Conservation (phyloP, 2,329 filamentous ascomycete species). For the Pseudogymnoascus sp. region DNA sequence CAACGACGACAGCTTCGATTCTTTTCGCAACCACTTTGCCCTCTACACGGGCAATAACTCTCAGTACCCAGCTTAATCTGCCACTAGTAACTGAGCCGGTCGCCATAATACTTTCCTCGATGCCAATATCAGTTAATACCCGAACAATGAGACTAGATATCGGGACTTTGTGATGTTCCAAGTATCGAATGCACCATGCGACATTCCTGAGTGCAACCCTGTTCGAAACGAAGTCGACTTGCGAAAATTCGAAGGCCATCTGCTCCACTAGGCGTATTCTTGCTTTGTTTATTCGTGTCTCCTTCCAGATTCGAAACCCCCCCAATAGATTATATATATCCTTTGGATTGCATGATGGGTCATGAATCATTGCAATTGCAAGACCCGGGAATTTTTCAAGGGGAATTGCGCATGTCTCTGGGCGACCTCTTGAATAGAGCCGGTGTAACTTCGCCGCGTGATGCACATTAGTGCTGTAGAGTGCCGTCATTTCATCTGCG, state of each 20-base stretch:
- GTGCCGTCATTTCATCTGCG: constrained; percentile 1
- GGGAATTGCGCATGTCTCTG: background rate
- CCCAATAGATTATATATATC: constrained; percentile 3
- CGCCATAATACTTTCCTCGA: constrained; percentile 19
- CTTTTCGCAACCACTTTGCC: constrained; percentile 12
- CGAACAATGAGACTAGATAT: constrained; percentile 18
- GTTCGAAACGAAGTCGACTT: constrained; percentile 10
- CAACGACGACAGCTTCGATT: background rate
- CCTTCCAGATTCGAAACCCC: constrained; percentile 3
- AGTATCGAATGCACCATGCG: constrained; percentile 20
- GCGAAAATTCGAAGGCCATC: constrained; percentile 25
- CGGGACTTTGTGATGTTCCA: constrained; percentile 18
- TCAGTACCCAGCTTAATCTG: constrained; percentile 20
- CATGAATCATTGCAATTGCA: constrained; percentile 8
- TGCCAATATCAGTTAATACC: constrained; percentile 18
- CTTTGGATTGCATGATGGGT: background rate
- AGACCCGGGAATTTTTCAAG: constrained; percentile 9
- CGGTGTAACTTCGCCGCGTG: background rate
- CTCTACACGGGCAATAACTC: constrained; percentile 19
- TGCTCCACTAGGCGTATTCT: constrained; percentile 18
- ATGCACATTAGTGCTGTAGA: background rate
- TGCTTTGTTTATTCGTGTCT: constrained; percentile 13
- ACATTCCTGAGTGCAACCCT: constrained; percentile 23
- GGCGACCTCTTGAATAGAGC: constrained; percentile 5
- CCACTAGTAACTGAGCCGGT: constrained; percentile 17